Conservation (phyloP, 768 basidiomycete species). For the Leccinum longicurvipes region DNA sequence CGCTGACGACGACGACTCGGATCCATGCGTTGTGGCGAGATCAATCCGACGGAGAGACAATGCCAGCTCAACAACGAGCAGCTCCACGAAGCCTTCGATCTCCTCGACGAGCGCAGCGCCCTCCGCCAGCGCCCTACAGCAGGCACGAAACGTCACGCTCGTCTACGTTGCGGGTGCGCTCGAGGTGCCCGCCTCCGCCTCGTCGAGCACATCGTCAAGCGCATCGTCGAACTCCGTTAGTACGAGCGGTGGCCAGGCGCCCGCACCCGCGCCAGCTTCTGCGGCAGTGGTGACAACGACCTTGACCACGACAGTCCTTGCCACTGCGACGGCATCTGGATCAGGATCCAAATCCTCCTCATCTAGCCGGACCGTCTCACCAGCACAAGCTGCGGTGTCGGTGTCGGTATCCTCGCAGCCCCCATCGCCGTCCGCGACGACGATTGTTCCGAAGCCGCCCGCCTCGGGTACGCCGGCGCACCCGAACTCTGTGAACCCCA, state of each 20-base stretch:
- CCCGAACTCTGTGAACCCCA: conserved; percentile 1
- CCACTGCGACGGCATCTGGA: conserved; percentile 6
- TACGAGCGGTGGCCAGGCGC: background rate
- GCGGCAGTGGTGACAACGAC: conserved; percentile 21
- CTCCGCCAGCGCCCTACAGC: conserved; percentile 7
- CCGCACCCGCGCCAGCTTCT: background rate
- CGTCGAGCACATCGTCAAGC: conserved; percentile 1
- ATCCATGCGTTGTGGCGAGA: conserved; percentile 5
- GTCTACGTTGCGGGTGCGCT: conserved; percentile 45
- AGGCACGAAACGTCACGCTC: conserved; percentile 44
- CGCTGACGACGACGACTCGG: background rate
- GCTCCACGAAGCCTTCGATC: conserved; percentile 12
- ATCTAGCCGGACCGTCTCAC: conserved; percentile 2
- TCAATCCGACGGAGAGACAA: conserved; percentile 12
- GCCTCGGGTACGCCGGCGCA: background rate
- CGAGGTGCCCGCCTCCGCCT: conserved; percentile 19
- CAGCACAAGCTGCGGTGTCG: conserved; percentile 17
- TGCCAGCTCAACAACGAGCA: conserved; percentile 4
- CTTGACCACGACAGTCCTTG: conserved; percentile 23
- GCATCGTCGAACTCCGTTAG: background rate
- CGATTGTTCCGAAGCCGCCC: background rate
- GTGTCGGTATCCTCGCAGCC: conserved; percentile 4
- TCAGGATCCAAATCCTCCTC: background rate
- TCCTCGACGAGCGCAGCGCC: conserved; percentile 16
- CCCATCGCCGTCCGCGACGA: background rate